A percentile compares a stretch with the other conserved stretches of the same genome.
phyloP scores from a whole-genome alignment of 2,329 filamentous ascomycete genomes.

The Microcyclosporella mali region DNA sequence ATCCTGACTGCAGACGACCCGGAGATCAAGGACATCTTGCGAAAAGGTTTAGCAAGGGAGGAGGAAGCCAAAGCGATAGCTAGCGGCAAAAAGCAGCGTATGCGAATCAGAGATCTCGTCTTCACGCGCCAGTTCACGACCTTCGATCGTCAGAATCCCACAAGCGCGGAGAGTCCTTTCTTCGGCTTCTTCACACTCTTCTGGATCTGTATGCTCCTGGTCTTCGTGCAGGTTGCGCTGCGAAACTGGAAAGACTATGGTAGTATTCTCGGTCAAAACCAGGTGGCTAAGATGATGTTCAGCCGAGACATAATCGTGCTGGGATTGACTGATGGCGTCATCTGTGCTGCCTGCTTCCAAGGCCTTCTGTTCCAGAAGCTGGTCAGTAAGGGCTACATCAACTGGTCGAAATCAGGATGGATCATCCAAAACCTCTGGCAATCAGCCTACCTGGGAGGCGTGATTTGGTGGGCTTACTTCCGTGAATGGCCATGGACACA shows the following conservation, averaged over 20 bases:
- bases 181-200: slow-evolving; percentile 75
- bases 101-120: slow-evolving; percentile 51
- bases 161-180: slow-evolving; percentile 61
- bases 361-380: slow-evolving; percentile 60
- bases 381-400: slow-evolving; percentile 53
- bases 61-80: slow-evolving; percentile 24
- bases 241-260: slow-evolving; percentile 65
- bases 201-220: slow-evolving; percentile 63
- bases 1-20: slow-evolving; percentile 46
- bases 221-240: slow-evolving; percentile 60
- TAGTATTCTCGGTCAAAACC: slow-evolving; percentile 62
- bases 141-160: slow-evolving; percentile 66
- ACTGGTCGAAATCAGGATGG: slow-evolving; percentile 66
- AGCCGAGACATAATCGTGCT: slow-evolving; percentile 47
- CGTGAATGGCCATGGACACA: slow-evolving; percentile 80
- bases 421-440: slow-evolving; percentile 72
- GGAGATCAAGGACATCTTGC: slow-evolving; percentile 43
- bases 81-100: slow-evolving; percentile 31
- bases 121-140: slow-evolving; percentile 68
- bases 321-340: slow-evolving; percentile 59
- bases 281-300: slow-evolving; percentile 66
- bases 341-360: slow-evolving; percentile 61
- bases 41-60: slow-evolving; percentile 39
- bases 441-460: slow-evolving; percentile 53
- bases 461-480: slow-evolving; percentile 61